Evolutionary conservation across 169 alveolate species (phyloP).

Genomic region (Plasmodium adleri): DNA sequence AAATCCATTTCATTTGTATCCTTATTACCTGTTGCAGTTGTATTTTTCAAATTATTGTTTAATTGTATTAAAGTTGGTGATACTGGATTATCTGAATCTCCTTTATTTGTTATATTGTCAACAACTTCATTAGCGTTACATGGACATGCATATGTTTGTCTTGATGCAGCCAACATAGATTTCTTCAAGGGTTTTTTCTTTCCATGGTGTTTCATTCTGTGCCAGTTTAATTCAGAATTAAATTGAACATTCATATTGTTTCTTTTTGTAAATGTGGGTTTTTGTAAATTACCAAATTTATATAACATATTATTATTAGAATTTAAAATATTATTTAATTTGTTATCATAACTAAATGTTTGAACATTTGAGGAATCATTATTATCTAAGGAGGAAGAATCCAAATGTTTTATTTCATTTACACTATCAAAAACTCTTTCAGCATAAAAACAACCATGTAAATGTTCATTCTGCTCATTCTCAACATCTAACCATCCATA

Average conservation of each 20-base stretch:
- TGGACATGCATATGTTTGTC: conserved; percentile 69
- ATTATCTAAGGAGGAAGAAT: not conserved
- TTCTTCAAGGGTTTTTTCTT: conserved; percentile 32
- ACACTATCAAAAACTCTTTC: conserved; percentile 1
- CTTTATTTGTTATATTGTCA: conserved; percentile 9
- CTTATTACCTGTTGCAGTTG: not conserved
- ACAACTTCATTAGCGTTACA: conserved; percentile 40
- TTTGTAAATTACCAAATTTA: not conserved
- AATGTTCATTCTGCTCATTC: not conserved
- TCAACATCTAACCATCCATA: conserved; percentile 59
- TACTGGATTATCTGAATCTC: conserved; percentile 30
- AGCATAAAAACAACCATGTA: conserved; percentile 48
- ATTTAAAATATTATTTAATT: not conserved
- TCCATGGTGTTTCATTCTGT: conserved; percentile 53
- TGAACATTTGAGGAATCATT: not conserved
- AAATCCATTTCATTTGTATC: conserved; percentile 32
- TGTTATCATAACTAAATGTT: not conserved
- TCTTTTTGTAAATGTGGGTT: conserved; percentile 8
- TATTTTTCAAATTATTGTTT: not conserved
- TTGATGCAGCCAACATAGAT: not conserved
- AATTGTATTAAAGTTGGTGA: conserved; percentile 8
- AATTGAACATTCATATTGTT: not conserved
- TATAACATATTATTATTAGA: not conserved
- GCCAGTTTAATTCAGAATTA: conserved; percentile 66
- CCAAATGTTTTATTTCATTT: not conserved